These are phyloP conservation scores for Paecilomyces variotii DNA, from an alignment of 2,329 filamentous ascomycete species.

Conservation along the genomic window DNA sequence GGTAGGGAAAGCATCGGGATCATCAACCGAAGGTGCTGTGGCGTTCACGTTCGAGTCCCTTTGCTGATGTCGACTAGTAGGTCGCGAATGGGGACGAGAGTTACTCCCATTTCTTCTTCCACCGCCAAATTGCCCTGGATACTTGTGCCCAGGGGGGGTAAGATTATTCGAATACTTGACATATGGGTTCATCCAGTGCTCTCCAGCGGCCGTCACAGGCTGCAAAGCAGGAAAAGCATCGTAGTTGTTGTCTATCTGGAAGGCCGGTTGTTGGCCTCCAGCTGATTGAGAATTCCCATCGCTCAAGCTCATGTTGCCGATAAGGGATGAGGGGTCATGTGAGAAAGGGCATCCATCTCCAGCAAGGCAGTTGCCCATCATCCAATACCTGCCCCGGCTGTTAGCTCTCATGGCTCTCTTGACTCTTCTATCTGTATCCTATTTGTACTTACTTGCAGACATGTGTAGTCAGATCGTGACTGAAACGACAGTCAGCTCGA, in stretches of 20 bases:
- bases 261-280: constrained; percentile 55
- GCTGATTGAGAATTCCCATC: constrained; percentile 40
- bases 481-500: constrained; percentile 91
- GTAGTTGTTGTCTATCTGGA: constrained; percentile 70
- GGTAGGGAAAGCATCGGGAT: constrained; percentile 90
- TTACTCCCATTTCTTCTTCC: constrained; percentile 41
- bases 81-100: constrained; percentile 69
- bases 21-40: constrained; percentile 71
- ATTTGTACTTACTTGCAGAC: constrained; percentile 79
- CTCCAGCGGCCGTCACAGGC: constrained; percentile 49
- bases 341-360: constrained; percentile 94
- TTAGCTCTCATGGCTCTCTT: background rate
- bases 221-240: constrained; percentile 76
- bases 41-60: constrained; percentile 55
- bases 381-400: constrained; percentile 59
- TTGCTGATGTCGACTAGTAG: constrained; percentile 71
- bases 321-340: constrained; percentile 80
- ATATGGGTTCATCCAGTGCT: constrained; percentile 49
- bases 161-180: constrained; percentile 38
- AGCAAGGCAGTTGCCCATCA: constrained; percentile 90
- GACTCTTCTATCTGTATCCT: background rate
- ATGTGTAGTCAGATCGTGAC: constrained; percentile 89
- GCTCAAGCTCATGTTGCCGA: constrained; percentile 71
- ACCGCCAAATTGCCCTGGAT: constrained; percentile 15
- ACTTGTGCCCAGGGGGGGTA: constrained; percentile 40